These are phyloP conservation scores for Gentiana straminea DNA, from an alignment of 257 asterid genomes.

Conservation along the genomic window DNA sequence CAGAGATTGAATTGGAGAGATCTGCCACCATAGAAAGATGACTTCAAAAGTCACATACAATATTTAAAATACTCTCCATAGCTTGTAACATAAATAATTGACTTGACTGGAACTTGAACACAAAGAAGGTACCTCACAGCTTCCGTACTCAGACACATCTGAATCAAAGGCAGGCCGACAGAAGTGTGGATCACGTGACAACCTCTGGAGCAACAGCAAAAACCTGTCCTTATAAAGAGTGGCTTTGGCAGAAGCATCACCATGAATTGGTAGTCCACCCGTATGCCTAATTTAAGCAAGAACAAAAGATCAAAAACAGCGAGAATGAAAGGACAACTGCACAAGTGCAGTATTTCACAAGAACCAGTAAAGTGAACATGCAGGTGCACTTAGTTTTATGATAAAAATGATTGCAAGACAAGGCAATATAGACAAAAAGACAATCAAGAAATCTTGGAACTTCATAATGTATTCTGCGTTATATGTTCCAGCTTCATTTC, in stretches of 20 bases:
- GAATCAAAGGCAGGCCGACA: conserved; percentile 63
- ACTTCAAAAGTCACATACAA: not conserved
- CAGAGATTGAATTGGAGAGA: conserved; percentile 83
- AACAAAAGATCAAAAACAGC: not conserved
- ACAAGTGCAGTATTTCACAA: no score
- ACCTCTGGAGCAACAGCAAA: conserved; percentile 63
- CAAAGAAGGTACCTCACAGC: conserved; percentile 57
- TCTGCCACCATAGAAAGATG: conserved; percentile 26
- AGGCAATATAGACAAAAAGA: no score
- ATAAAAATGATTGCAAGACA: no score
- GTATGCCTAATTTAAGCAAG: conserved; percentile 34
- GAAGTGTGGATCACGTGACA: conserved; percentile 83
- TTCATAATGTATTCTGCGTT: no score
- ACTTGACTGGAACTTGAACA: conserved; percentile 4
- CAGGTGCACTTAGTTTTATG: no score
- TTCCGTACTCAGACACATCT: conserved; percentile 54
- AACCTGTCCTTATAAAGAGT: conserved; percentile 76
- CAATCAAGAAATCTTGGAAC: no score
- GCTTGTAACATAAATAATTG: not conserved
- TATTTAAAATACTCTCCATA: not conserved
- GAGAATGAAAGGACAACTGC: no score
- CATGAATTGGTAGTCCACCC: conserved; percentile 70
- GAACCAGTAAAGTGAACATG: no score
- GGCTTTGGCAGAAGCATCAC: conserved; percentile 85
- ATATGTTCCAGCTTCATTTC: no score